Conservation (phyloP, 2,329 filamentous ascomycete species). For the Drechslera avenae region DNA sequence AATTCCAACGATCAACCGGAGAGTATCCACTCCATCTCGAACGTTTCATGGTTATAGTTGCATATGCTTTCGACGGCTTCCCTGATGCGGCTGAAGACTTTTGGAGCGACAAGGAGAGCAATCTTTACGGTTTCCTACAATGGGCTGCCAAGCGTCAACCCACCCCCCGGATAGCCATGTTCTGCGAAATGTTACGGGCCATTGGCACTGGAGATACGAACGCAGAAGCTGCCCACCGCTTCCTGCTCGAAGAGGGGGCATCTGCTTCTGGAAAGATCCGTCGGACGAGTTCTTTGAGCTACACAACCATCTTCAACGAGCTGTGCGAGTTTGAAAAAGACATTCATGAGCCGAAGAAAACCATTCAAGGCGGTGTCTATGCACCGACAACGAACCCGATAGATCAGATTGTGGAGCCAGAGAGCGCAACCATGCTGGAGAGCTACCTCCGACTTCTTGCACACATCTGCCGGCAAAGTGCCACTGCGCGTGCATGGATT, state of each 20-base stretch:
- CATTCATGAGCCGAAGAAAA: slow-evolving; percentile 72
- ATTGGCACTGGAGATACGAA: slow-evolving; percentile 83
- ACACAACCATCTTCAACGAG: slow-evolving; percentile 91
- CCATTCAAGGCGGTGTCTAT: slow-evolving; percentile 64
- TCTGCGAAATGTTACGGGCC: slow-evolving; percentile 93
- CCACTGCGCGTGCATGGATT: slow-evolving; percentile 73
- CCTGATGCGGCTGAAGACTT: slow-evolving; percentile 85
- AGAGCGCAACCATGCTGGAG: slow-evolving; percentile 95
- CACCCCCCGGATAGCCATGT: slow-evolving; percentile 92
- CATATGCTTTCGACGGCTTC: slow-evolving; percentile 86
- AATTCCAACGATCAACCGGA: slow-evolving; percentile 58
- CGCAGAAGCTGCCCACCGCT: slow-evolving; percentile 83
- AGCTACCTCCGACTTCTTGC: slow-evolving; percentile 88
- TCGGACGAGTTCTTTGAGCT: slow-evolving; percentile 83
- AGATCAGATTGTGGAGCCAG: slow-evolving; percentile 78
- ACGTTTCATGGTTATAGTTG: slow-evolving; percentile 87
- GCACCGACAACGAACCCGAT: slow-evolving; percentile 40
- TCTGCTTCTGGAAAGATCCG: slow-evolving; percentile 76
- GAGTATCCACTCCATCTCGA: slow-evolving; percentile 68
- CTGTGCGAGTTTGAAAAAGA: slow-evolving; percentile 81
- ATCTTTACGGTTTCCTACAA: slow-evolving; percentile 90
- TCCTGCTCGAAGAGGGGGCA: slow-evolving; percentile 80
- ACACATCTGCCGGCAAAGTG: slow-evolving; percentile 77
- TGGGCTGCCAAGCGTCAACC: slow-evolving; percentile 97
- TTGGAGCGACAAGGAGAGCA: slow-evolving; percentile 91